Conservation (phyloP, 805 yeast species). For the Saturnispora quitensis region DNA sequence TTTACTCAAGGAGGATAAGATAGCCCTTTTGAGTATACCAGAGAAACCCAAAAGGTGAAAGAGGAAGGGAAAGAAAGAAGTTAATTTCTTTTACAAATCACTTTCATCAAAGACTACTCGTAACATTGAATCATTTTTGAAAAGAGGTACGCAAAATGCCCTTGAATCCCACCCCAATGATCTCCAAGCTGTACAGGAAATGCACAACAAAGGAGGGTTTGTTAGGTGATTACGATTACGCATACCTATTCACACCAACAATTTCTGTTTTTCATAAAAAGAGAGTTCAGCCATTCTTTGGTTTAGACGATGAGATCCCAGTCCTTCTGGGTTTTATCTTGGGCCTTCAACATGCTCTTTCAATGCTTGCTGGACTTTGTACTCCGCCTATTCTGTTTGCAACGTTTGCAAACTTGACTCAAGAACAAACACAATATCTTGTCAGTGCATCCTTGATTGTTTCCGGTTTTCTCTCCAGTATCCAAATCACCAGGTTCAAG, state of each 20-base stretch:
- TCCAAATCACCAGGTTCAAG: slow-evolving; percentile 78
- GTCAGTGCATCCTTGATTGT: slow-evolving; percentile 67
- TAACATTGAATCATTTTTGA: too few relatives aligned
- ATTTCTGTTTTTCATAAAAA: slow-evolving; percentile 52
- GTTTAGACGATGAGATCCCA: slow-evolving; percentile 74
- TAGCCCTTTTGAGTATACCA: background rate
- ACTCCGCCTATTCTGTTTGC: slow-evolving; percentile 76
- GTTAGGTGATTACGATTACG: slow-evolving; percentile 82
- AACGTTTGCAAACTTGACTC: slow-evolving; percentile 47
- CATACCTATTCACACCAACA: slow-evolving; percentile 68
- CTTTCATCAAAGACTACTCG: background rate
- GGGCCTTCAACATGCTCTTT: slow-evolving; percentile 80
- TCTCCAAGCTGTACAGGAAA: slow-evolving; percentile 13
- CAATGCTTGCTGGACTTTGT: slow-evolving; percentile 89
- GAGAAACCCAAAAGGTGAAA: background rate
- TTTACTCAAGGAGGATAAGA: background rate
- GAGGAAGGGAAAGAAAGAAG: background rate
- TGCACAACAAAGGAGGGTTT: slow-evolving; percentile 68
- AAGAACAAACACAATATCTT: slow-evolving; percentile 45
- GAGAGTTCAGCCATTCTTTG: slow-evolving; percentile 71
- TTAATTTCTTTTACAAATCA: background rate
- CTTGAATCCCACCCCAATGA: background rate
- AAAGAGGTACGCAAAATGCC: background rate
- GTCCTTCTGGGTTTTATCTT: slow-evolving; percentile 63
- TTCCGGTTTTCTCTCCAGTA: slow-evolving; percentile 57